A percentile compares a stretch with the other conserved stretches of the same genome.
These are phyloP conservation scores for Gossypium turneri DNA, from an alignment of 345 rosid species.

Conservation along the genomic window DNA sequence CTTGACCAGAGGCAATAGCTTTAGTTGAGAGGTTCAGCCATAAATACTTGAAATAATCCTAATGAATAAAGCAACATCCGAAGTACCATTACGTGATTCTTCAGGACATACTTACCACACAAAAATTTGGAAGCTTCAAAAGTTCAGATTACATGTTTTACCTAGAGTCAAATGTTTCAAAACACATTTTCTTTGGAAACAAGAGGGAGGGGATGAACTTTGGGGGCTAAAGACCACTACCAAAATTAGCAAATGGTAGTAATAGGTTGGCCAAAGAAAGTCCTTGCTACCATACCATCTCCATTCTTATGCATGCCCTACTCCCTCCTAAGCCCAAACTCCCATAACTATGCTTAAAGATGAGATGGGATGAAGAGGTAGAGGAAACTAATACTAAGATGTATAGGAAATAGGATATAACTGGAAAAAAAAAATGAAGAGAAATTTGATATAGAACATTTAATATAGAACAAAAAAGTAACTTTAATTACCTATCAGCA, in stretches of 20 bases:
- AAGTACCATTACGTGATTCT: neutral
- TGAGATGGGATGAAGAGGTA: neutral
- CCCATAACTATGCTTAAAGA: neutral
- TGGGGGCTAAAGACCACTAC: neutral
- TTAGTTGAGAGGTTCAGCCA: neutral
- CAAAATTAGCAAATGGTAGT: neutral
- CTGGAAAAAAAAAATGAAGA: neutral
- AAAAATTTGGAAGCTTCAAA: neutral
- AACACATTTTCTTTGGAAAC: neutral
- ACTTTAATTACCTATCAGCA: conserved; percentile 53
- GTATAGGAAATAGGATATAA: neutral
- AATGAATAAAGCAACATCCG: neutral
- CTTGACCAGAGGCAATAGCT: neutral
- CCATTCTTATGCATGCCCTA: neutral
- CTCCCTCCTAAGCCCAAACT: neutral
- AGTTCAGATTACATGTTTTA: conserved; percentile 1
- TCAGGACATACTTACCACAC: neutral
- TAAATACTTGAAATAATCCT: neutral
- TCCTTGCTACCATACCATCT: neutral
- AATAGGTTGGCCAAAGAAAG: neutral
- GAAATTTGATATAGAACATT: neutral
- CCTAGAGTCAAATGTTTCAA: neutral
- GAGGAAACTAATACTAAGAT: neutral
- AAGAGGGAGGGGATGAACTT: neutral
- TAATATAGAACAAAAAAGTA: neutral